Percentiles rank a stretch among this genome's conserved stretches.
Evolutionary conservation across 306 rosid genomes (phyloP).

Genomic region (Sindora glabra): DNA sequence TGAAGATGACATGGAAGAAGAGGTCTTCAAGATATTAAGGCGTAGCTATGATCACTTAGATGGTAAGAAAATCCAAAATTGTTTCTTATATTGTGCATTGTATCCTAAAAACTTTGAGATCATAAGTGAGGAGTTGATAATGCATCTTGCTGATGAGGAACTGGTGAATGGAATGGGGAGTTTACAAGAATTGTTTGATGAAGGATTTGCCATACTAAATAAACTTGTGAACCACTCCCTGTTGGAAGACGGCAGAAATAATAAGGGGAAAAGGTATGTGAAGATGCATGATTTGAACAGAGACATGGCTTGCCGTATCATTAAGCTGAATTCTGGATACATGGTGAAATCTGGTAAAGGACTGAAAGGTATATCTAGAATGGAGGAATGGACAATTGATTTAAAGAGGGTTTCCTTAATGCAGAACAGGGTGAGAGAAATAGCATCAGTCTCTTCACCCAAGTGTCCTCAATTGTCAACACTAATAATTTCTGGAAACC

Average conservation of each 20-base stretch:
- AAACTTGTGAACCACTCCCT: background rate
- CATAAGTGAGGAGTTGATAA: background rate
- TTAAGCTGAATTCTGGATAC: background rate
- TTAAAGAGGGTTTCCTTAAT: too few relatives aligned
- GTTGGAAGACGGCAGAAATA: too few relatives aligned
- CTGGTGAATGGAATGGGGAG: background rate
- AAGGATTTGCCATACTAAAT: background rate
- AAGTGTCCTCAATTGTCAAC: too few relatives aligned
- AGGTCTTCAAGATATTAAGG: constrained; percentile 5
- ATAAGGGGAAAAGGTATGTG: background rate
- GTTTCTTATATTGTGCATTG: constrained; percentile 13
- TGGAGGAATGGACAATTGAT: too few relatives aligned
- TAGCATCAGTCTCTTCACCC: too few relatives aligned
- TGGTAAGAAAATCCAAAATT: background rate
- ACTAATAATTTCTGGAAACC: too few relatives aligned
- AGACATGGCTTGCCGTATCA: background rate
- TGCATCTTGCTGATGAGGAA: background rate
- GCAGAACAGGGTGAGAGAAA: too few relatives aligned
- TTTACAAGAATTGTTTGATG: background rate
- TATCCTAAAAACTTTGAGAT: background rate
- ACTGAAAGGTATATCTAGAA: too few relatives aligned
- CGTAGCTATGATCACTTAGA: constrained; percentile 12
- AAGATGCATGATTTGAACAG: background rate
- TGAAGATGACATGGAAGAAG: constrained; percentile 9
- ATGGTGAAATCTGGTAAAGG: too few relatives aligned